These are phyloP conservation scores for Candida piceae DNA, from an alignment of 805 yeast species.

Conservation along the genomic window DNA sequence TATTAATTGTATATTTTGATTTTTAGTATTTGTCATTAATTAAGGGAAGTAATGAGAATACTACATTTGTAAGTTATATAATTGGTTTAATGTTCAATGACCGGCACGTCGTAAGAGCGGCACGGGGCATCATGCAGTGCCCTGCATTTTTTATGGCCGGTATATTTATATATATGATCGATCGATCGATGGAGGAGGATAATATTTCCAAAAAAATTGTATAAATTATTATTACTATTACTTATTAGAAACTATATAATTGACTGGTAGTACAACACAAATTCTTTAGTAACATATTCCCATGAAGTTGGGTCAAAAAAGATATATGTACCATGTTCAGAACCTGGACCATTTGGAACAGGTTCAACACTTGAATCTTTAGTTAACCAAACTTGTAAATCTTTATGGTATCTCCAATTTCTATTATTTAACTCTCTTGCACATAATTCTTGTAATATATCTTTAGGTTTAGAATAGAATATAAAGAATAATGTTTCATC, in stretches of 20 bases:
- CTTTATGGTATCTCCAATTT: slow-evolving; percentile 97
- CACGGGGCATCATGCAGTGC: too few species aligned
- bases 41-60: too few species aligned
- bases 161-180: too few species aligned
- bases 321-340: slow-evolving; percentile 89
- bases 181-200: too few species aligned
- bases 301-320: slow-evolving; percentile 95
- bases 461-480: slow-evolving; percentile 90
- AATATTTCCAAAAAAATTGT: too few species aligned
- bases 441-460: slow-evolving; percentile 87
- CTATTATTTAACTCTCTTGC: slow-evolving; percentile 86
- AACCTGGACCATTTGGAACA: slow-evolving; percentile 68
- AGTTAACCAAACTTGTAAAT: slow-evolving; percentile 92
- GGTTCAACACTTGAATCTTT: slow-evolving; percentile 91
- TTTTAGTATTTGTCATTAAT: too few species aligned
- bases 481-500: slow-evolving; percentile 93
- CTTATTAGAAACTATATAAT: slow-evolving; percentile 21
- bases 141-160: too few species aligned
- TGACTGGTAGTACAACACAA: slow-evolving; percentile 47
- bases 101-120: too few species aligned
- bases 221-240: too few species aligned
- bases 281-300: slow-evolving; percentile 82
- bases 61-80: too few species aligned
- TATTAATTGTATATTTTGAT: too few species aligned
- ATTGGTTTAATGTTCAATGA: too few species aligned